Evolutionary conservation across 352 stramenopile species (phyloP), one percentile per base, ranked within the genome.

Genomic region (Pythium phragmiticola): DNA sequence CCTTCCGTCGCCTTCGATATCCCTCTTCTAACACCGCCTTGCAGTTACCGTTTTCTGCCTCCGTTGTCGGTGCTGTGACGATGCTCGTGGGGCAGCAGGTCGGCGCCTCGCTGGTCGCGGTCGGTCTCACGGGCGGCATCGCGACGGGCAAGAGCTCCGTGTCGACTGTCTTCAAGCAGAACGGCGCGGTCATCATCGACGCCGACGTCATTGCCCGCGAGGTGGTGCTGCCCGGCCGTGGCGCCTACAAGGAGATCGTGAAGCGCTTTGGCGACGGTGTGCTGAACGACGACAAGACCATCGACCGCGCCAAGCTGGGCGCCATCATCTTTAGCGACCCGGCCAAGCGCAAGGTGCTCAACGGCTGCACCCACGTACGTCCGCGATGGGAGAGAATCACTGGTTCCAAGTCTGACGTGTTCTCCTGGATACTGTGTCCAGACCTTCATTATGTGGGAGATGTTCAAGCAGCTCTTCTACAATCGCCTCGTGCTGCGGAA

Each of bases 381-480:
- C 26, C 3, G 26, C 37, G 13, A 36, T 41, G 12, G 26, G 14
- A 0, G 26, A 30, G 26, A 30, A 30, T 5, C 26, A 30, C 26
- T 30, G 26, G 26, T 30, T 30, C 26, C 26, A 30, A 30, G 26
- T 30, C 26, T 30, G 26, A 30, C 26, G 2, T 30, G 2, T 30
- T 30, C 26, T 30, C 2, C 26, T 30, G 4, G 2, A 30, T 30
- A 5, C 26, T 30, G 26, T 30, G 26, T 26, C n/a, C 17, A 87
- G 77, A 90, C 88, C 66, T 92, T 87, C 63, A 95, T 95, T 52
- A 73, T 94, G 45, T 89, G 77, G 79, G 83, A 92, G 51, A 95
- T 95, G 85, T 90, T 94, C 60, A 89, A 88, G 63, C 82, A 93
- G 63, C 74, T 95, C 21, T 66, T 89, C 49, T 92, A 89, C 72